Conservation (phyloP, 2,329 filamentous ascomycete species). For the Colletotrichum echinochloae region DNA sequence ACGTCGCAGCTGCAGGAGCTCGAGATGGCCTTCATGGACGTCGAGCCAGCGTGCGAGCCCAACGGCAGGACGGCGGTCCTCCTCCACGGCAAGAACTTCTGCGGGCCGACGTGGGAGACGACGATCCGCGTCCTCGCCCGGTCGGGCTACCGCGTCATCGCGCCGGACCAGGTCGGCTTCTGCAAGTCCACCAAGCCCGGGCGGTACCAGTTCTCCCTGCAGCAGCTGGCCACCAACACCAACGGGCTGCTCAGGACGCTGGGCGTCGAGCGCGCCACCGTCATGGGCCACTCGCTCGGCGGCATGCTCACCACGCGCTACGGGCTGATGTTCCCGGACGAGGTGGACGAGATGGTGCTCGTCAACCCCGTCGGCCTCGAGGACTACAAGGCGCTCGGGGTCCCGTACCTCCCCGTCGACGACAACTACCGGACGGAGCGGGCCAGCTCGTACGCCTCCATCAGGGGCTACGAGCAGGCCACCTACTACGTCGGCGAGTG, state of each 20-base stretch:
- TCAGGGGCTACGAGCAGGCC: conserved; percentile 59
- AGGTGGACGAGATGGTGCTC: conserved; percentile 58
- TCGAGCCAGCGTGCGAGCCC: conserved; percentile 51
- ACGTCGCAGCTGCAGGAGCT: conserved; percentile 60
- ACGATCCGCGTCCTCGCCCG: conserved; percentile 57
- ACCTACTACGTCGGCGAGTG: conserved; percentile 63
- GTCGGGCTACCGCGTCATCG: conserved; percentile 63
- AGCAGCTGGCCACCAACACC: conserved; percentile 64
- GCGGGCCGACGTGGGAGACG: conserved; percentile 63
- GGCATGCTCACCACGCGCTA: conserved; percentile 66
- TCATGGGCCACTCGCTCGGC: conserved; percentile 67
- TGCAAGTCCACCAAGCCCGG: conserved; percentile 67
- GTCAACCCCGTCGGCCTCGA: conserved; percentile 66
- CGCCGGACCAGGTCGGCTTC: conserved; percentile 67
- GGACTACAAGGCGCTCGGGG: conserved; percentile 63
- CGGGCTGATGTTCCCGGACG: conserved; percentile 61
- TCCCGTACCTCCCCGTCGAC: conserved; percentile 60
- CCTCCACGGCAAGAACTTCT: conserved; percentile 69
- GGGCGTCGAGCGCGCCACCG: conserved; percentile 55
- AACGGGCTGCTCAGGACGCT: conserved; percentile 59
- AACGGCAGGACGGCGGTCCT: conserved; percentile 59
- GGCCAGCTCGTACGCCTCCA: conserved; percentile 56
- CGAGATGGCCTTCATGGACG: conserved; percentile 68
- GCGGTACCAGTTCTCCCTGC: conserved; percentile 64
- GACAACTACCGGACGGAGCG: conserved; percentile 52